Evolutionary conservation across 768 basidiomycete species (phyloP).

Genomic region (Dacryopinax spathularia): DNA sequence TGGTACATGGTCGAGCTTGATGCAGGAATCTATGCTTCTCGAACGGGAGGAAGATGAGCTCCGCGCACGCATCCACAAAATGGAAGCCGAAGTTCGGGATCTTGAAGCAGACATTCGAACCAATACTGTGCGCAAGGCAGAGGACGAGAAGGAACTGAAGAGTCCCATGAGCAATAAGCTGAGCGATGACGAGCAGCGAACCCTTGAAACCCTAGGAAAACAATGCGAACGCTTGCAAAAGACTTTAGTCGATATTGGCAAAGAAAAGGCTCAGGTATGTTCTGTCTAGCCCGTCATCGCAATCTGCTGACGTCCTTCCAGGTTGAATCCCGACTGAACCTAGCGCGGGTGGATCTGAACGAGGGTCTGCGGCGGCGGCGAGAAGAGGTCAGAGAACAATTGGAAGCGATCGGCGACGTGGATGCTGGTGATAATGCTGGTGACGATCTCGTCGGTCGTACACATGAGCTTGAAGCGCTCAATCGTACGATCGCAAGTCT

Average conservation of each 20-base stretch:
- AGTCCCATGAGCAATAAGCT: slow-evolving; percentile 64
- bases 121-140: slow-evolving; percentile 46
- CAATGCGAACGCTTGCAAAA: slow-evolving; percentile 66
- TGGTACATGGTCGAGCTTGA: slow-evolving; percentile 50
- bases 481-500: slow-evolving; percentile 55
- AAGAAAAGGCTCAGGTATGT: slow-evolving; percentile 55
- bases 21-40: slow-evolving; percentile 45
- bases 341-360: slow-evolving; percentile 82
- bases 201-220: slow-evolving; percentile 52
- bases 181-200: slow-evolving; percentile 51
- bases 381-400: slow-evolving; percentile 59
- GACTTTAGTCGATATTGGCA: slow-evolving; percentile 51
- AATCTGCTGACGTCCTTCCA: slow-evolving; percentile 21
- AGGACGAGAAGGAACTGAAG: slow-evolving; percentile 52
- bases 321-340: slow-evolving; percentile 62
- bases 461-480: slow-evolving; percentile 53
- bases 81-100: slow-evolving; percentile 57
- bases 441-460: slow-evolving; percentile 38
- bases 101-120: slow-evolving; percentile 54
- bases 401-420: slow-evolving; percentile 58
- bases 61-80: slow-evolving; percentile 40
- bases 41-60: slow-evolving; percentile 58
- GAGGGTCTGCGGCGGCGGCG: slow-evolving; percentile 70
- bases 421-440: slow-evolving; percentile 22
- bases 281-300: background rate